These are phyloP conservation scores for Pythium coloratum DNA, from an alignment of 352 stramenopile genomes.

Conservation along the genomic window DNA sequence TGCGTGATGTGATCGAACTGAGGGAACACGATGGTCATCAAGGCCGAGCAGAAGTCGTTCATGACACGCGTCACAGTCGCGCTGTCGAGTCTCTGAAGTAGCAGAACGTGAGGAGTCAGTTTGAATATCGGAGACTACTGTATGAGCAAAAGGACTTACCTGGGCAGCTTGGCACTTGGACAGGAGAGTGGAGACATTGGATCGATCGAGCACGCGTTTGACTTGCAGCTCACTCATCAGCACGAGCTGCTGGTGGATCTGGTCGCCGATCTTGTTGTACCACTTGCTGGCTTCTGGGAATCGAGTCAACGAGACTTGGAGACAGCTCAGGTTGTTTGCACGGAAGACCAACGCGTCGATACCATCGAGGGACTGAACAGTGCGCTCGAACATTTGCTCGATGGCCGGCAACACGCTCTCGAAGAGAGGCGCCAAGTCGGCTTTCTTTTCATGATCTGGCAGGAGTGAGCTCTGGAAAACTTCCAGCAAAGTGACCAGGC, in stretches of 20 bases:
- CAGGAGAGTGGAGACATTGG: conserved; percentile 37
- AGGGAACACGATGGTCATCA: conserved; percentile 53
- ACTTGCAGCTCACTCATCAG: conserved; percentile 50
- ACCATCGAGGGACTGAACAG: conserved; percentile 34
- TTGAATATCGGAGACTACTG: too few species aligned
- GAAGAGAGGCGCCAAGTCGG: conserved; percentile 53
- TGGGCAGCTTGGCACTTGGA: conserved; percentile 42
- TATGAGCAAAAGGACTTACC: conserved; percentile 10
- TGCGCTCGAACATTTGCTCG: conserved; percentile 51
- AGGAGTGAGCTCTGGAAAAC: conserved; percentile 62
- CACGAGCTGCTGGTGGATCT: conserved; percentile 40
- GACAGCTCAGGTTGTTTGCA: conserved; percentile 73
- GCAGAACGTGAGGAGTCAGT: neutral
- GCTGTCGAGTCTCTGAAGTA: conserved; percentile 33
- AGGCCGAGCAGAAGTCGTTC: conserved; percentile 46
- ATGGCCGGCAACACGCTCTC: conserved; percentile 50
- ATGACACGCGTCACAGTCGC: conserved; percentile 54
- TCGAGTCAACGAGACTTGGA: conserved; percentile 44
- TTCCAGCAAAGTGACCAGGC: conserved; percentile 53
- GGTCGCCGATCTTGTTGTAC: conserved; percentile 30
- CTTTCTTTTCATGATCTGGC: conserved; percentile 48
- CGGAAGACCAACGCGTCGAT: conserved; percentile 65
- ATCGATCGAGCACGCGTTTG: conserved; percentile 49
- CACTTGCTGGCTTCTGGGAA: conserved; percentile 50
- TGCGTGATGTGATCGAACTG: conserved; percentile 56